phyloP scores from a whole-genome alignment of 805 yeast genomes.

The Ogataea populi-albae region DNA sequence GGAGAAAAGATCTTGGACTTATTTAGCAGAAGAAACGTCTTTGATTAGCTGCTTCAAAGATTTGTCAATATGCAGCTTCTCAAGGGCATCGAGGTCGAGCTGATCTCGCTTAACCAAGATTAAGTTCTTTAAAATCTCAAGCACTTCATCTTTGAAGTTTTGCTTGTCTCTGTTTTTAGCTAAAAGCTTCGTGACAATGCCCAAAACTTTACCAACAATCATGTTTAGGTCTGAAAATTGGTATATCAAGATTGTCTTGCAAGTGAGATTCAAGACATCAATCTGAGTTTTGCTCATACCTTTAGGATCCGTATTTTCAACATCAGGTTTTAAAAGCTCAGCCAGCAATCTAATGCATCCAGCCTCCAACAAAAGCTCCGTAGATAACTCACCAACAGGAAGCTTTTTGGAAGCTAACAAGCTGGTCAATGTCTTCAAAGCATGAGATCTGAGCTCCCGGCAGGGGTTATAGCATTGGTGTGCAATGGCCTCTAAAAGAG shows the following conservation, averaged over 20 bases:
- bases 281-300: slow-evolving; percentile 67
- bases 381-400: slow-evolving; percentile 36
- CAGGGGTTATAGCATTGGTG: slow-evolving; percentile 91
- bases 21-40: slow-evolving; percentile 12
- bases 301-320: slow-evolving; percentile 52
- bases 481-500: slow-evolving; percentile 77
- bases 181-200: slow-evolving; percentile 27
- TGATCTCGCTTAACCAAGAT: slow-evolving; percentile 29
- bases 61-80: slow-evolving; percentile 24
- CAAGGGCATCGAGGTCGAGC: slow-evolving; percentile 23
- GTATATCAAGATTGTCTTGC: slow-evolving; percentile 47
- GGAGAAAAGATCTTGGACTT: not conserved
- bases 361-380: slow-evolving; percentile 61
- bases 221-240: slow-evolving; percentile 24
- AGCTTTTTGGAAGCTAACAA: slow-evolving; percentile 41
- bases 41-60: slow-evolving; percentile 21
- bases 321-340: slow-evolving; percentile 65
- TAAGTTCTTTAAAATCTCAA: slow-evolving; percentile 34
- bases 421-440: slow-evolving; percentile 58
- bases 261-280: slow-evolving; percentile 63
- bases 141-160: slow-evolving; percentile 31
- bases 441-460: slow-evolving; percentile 65
- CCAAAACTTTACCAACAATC: slow-evolving; percentile 27
- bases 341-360: slow-evolving; percentile 73
- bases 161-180: slow-evolving; percentile 22